phyloP scores from a whole-genome alignment of 768 basidiomycete species.

The Tephrocybe rancida region DNA sequence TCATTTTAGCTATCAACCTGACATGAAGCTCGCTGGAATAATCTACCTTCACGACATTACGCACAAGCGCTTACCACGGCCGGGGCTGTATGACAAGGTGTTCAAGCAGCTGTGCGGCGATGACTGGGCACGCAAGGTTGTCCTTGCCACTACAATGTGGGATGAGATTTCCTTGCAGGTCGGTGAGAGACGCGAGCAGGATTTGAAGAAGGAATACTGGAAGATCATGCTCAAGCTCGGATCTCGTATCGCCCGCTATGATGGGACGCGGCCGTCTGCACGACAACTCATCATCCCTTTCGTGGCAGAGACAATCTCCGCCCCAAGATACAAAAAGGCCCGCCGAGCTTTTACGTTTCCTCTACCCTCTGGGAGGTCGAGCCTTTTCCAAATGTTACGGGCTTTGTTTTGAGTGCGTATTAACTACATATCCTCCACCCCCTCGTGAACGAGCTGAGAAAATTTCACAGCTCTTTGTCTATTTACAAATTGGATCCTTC shows the following conservation, averaged over 20 bases:
- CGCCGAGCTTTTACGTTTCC: not conserved
- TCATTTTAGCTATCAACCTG: not conserved
- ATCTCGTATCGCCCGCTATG: not conserved
- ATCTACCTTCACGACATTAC: constrained; percentile 1
- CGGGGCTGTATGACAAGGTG: not conserved
- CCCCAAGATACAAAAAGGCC: not conserved
- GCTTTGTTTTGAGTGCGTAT: not conserved
- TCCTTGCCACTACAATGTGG: constrained; percentile 1
- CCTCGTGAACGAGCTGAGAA: not conserved
- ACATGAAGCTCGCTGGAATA: not conserved
- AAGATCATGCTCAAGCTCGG: not conserved
- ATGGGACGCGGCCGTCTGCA: not conserved
- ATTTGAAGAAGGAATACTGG: not conserved
- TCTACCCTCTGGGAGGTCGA: not conserved
- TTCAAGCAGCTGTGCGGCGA: not conserved
- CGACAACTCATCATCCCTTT: not conserved
- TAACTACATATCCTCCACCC: no score
- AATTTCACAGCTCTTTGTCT: not conserved
- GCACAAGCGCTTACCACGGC: not conserved
- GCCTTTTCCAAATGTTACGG: not conserved
- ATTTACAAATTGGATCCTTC: no score
- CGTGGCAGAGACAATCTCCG: not conserved
- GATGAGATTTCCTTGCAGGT: not conserved
- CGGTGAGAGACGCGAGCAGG: not conserved
- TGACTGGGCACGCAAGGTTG: not conserved